Base-by-base conservation (phyloP, 169 alveolate species). In the Plasmodium chabaudi region DNA sequence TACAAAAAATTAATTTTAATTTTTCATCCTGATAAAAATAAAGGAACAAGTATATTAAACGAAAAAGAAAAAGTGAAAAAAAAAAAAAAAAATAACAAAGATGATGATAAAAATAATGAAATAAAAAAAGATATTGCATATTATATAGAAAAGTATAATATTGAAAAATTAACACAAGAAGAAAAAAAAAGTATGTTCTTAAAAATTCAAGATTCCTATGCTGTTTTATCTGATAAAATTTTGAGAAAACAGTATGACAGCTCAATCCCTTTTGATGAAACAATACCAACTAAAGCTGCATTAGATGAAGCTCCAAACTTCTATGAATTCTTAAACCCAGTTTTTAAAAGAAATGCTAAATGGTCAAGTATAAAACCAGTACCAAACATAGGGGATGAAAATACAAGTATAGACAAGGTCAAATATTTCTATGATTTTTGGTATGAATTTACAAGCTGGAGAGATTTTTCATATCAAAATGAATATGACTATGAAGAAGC, bases 341-440 rank as follows among this genome's bases (percentile, higher is more conserved):
- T 94, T 21, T 95, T 95, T 87, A 87, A 74, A 47, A 88, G 95
- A 64, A 94, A 94, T 82, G 82, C 95, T 34, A 92, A 96, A 60
- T 97, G 98, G 97, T 95, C 99, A 7, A 91, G 93, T 67, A 94
- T 89, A 42, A 96, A 96, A 59, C 99, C 99, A 12, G 99, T 96
- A 13, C 99, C 99, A 1, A 92, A 92, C 19, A 70, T 97, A 74
- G 99, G 99, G 21, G 95, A 91, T 75, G 92, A 77, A 73, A 93
- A 93, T 17, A 95, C 97, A n/a, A 94, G 94, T 0, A 92, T 96
- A 21, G 96, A 96, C 23, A 92, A 93, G 27, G 97, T 97, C 5
- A 96, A 95, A 53, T 92, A 92, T 71, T 97, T 97, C 86, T 97
- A 97, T 61, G 96, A 95, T 53, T 97, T 94, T 77, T 97, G 99